Evolutionary conservation across 345 rosid species (phyloP), one percentile per base, ranked within the genome.

Genomic region (Ceriops decandra): DNA sequence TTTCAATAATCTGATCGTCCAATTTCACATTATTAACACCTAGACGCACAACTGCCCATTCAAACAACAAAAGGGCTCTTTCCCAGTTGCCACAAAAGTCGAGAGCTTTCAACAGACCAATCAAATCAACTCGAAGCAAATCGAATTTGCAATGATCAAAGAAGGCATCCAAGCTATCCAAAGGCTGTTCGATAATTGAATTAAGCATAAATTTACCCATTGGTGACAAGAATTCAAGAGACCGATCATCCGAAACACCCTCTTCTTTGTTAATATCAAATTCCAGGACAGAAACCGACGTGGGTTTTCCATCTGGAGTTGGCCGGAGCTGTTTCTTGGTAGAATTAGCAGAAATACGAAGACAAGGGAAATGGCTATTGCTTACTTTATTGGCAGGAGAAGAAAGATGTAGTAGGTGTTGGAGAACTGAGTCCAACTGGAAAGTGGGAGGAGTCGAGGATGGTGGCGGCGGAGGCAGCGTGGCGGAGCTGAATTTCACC

Each of bases 341-440:
- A 8, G 84, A 74, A 30, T 66, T 72, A n/a, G 57, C 46, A 1
- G 80, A 77, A 64, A 79, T 66, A 22, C 76, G 74, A 61, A 86
- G 86, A 69, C 91, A 75, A 42, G 86, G 77, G 68, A 71, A 76
- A 52, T 70, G 84, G 65, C 83, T 15, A 31, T 67, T 63, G 67
- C 69, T 68, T 22, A 69, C 61, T 61, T 46, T 60, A 42, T n/a
- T 69, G 42, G 76, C 13, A 24, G 87, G 66, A 15, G 92, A 75
- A 36, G 98, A 90, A 68, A 90, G 83, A 62, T 82, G 92, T 24
- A 81, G 88, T 72, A 92, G 98, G 71, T 87, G 86, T 60, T 90
- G 85, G 49, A 93, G 88, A 52, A 93, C 85, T 0, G 93, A 85
- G 61, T 93, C 97, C 10, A 90, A 78, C 35, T 90, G 92, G 21